A percentile compares a stretch with the other conserved stretches of the same genome.
Conservation (phyloP, 768 basidiomycete genomes). For the Heimioporus sp. region DNA sequence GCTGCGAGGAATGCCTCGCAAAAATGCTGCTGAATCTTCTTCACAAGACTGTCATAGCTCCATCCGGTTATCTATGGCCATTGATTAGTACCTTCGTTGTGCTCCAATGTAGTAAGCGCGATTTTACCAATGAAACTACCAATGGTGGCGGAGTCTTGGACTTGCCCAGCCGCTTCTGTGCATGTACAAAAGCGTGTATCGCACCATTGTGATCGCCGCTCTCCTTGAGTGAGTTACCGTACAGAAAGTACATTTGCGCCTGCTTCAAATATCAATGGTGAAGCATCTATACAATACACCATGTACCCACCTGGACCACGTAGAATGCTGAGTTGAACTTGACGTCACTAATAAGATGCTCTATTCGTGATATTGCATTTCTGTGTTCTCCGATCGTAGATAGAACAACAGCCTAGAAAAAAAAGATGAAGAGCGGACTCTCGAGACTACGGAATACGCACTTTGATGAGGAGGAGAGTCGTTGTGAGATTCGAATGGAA, state of each 20-base stretch:
- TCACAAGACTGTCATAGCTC: too few species aligned
- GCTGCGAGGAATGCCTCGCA: constrained; percentile 3
- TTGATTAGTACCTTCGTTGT: neutral
- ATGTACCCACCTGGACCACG: neutral
- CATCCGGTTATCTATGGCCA: too few species aligned
- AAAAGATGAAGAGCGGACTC: neutral
- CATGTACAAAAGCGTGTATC: neutral
- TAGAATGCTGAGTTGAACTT: neutral
- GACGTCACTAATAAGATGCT: neutral
- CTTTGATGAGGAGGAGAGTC: neutral
- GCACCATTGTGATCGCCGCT: neutral
- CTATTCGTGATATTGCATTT: neutral
- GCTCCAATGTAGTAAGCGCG: neutral
- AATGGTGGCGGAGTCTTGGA: neutral
- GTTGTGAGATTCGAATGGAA: neutral
- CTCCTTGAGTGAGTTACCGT: neutral
- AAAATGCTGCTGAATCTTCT: neutral
- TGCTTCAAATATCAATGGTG: neutral
- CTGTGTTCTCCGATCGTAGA: neutral
- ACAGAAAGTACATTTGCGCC: constrained; percentile 9
- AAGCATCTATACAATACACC: too few species aligned
- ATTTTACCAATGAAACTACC: neutral
- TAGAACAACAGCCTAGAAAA: neutral
- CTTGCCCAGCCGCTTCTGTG: neutral
- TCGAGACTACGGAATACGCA: neutral